Base-by-base conservation (phyloP, 768 basidiomycete genomes). In the Russula ochroleuca region DNA sequence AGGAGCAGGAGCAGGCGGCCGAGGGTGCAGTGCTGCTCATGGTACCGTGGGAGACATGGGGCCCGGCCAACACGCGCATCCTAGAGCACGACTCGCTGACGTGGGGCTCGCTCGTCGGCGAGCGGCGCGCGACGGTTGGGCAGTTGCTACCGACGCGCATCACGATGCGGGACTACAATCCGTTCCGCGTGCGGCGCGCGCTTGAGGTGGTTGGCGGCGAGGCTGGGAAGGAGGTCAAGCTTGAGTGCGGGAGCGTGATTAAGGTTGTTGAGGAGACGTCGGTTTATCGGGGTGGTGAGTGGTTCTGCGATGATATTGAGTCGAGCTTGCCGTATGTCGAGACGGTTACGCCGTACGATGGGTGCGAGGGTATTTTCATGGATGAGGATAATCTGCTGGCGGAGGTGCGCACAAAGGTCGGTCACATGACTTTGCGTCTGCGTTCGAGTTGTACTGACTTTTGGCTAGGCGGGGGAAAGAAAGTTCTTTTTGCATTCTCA, bases 101-200 rank as follows among this genome's bases (percentile, higher is more conserved):
- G 38, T 57, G 62, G 62, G 62, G 62, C 10, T 57, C 62, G 13
- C 55, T 63, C 28, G 55, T 63, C 5, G 62, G 62, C 31, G 62
- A 63, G 49, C 55, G 62, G 21, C 54, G 62, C 1, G 62, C 62
- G 55, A 63, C 49, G 15, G 62, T 57, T 23, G 62, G 62, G 21
- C 62, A 48, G 31, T 3, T 21, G 49, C 21, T 5, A 1, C 38
- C 49, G 13, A 50, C 47, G 55, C 17, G 49, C 2, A 41, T 63
- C 56, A 63, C 48, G 21, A 33, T 63, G 50, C 37, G 62, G 10
- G 62, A 63, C 14, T 63, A 57, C 7, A 63, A 63, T 7, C 55
- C 62, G 31, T 63, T 50, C 49, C 54, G 62, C 1, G 49, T 63
- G 21, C 28, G 40, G 3, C 55, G 33, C 3, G 55, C 62, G 47